Percentiles rank a stretch among this genome's conserved stretches.
Conservation (phyloP, 495 filamentous ascomycete genomes). For the Emericellopsis terricola region DNA sequence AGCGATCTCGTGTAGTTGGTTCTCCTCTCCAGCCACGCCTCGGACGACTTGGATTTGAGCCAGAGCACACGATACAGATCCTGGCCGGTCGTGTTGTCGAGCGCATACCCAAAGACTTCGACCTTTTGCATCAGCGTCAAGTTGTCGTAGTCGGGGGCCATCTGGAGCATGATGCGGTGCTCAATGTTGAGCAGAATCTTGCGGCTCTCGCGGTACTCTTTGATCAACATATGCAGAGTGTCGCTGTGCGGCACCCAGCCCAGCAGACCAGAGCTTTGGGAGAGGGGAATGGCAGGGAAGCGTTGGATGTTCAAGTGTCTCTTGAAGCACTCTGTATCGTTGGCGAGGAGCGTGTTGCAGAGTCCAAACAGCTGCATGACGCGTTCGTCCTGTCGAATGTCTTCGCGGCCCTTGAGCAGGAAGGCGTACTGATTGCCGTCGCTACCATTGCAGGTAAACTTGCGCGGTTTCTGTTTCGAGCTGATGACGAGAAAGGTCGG, state of each 20-base stretch:
- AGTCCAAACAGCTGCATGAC: slow-evolving; percentile 98
- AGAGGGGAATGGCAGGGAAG: slow-evolving; percentile 87
- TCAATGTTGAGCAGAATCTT: slow-evolving; percentile 98
- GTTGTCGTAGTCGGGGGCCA: slow-evolving; percentile 98
- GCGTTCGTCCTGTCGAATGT: slow-evolving; percentile 95
- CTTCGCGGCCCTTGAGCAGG: slow-evolving; percentile 88
- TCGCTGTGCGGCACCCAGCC: slow-evolving; percentile 99
- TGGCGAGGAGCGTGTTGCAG: slow-evolving; percentile 80
- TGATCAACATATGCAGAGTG: slow-evolving; percentile 86
- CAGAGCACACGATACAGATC: slow-evolving; percentile 95
- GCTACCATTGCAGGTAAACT: slow-evolving; percentile 72
- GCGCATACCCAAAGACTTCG: slow-evolving; percentile 94
- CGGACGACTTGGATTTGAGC: slow-evolving; percentile 96
- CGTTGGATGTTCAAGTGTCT: slow-evolving; percentile 88
- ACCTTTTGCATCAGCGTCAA: slow-evolving; percentile 99
- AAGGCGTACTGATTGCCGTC: slow-evolving; percentile 79
- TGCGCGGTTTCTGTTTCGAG: slow-evolving; percentile 88
- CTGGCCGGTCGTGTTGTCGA: slow-evolving; percentile 97
- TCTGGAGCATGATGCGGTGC: slow-evolving; percentile 98
- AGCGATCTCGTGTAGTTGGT: slow-evolving; percentile 96
- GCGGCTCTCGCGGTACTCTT: slow-evolving; percentile 90
- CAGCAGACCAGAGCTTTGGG: slow-evolving; percentile 83
- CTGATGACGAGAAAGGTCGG: slow-evolving; percentile 78
- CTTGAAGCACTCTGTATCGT: slow-evolving; percentile 91
- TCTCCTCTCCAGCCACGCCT: slow-evolving; percentile 89